These are phyloP conservation scores for Mycena alexandri DNA, from an alignment of 768 basidiomycete species.

Conservation along the genomic window DNA sequence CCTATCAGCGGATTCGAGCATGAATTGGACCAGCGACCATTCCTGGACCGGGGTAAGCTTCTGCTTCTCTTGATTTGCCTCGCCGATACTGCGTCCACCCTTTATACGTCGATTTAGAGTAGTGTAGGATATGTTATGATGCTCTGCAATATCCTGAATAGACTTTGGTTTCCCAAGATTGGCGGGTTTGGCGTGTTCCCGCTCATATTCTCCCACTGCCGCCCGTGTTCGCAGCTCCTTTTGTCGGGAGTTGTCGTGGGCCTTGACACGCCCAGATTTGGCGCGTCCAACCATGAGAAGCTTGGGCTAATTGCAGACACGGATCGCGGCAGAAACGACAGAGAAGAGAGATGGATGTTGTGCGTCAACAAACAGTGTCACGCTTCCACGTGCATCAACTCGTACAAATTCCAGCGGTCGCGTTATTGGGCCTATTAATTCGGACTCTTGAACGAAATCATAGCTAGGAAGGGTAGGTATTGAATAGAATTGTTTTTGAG, in stretches of 20 bases:
- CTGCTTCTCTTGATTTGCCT: no score
- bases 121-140: background rate
- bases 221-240: background rate
- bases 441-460: background rate
- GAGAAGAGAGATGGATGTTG: no score
- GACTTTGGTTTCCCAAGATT: constrained; percentile 8
- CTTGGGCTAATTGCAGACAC: no score
- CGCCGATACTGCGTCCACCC: no score
- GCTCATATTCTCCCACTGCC: constrained; percentile 4
- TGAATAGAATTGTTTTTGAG: background rate
- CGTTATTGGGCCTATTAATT: background rate
- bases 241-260: background rate
- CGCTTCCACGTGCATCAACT: background rate
- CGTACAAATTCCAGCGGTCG: background rate
- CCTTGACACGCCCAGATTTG: constrained; percentile 12
- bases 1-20: no score
- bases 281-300: no score
- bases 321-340: no score
- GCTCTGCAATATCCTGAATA: background rate
- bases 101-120: no score
- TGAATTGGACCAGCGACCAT: no score
- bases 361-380: no score
- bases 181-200: constrained; percentile 10
- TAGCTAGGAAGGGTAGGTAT: background rate
- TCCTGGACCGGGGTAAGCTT: no score